Evolutionary conservation across 129 eudicot genomes (phyloP), one percentile per base, ranked within the genome.

Genomic region (Logfia minima): DNA sequence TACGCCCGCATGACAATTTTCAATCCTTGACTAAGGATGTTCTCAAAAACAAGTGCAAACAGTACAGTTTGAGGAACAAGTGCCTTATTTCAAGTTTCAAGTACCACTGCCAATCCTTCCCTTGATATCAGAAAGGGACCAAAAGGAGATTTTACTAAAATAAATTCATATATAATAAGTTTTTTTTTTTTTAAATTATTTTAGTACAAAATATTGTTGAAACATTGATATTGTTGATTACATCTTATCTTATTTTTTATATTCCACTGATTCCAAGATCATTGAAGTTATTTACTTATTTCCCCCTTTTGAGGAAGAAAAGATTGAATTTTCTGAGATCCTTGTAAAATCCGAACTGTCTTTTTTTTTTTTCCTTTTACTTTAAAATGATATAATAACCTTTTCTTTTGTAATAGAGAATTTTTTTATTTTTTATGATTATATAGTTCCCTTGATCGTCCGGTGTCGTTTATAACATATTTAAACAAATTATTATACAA

Each of bases 51-150:
- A 81, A 75, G 71, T 81, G 80, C 84, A 74, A 58, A 56, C 80
- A 58, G 84, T 75, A 45, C 84, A 75, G 84, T 43, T 81, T 68
- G 84, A 80, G 75, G 84, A 74, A 75, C 84, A 81, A 10, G 62
- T 67, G 75, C 65, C 84, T 81, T 75, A 52, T 81, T 56, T 74
- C 79, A 60, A 67, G 76, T 81, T 75, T 80, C 76, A 73, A 80
- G 79, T 80, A 80, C 63, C 81, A 67, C 75, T 56, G 75, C 75
- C 65, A 52, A 39, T 55, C 72, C 63, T 62, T 72, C 75, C 80
- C 76, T 75, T 58, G 55, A 74, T 70, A 66, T 75, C 70, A 70
- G 71, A 35, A 75, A 81, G 71, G 82, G 82, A 70, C 52, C 34
- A 79, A 61, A 45, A 29, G 82, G 71, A 75, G 80, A 81, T 31